Base-by-base conservation (phyloP, 129 eudicot genomes). In the Flaveria linearis region DNA sequence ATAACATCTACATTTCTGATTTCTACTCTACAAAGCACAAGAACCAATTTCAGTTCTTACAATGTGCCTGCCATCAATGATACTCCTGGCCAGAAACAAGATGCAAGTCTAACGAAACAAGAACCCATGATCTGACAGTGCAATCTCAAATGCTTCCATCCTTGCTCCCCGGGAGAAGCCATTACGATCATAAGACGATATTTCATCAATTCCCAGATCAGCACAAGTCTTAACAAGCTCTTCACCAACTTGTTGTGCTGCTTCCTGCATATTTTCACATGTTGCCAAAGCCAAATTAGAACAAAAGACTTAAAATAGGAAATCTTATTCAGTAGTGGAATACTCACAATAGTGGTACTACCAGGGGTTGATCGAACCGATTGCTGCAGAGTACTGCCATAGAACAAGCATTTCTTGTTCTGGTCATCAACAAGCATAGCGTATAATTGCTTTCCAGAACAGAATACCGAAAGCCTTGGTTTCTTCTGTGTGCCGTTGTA, bases 401-500 rank as follows among this genome's bases (percentile, higher is more conserved):
- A 89, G 72, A 94, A 94, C 76, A 94, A 80, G 75, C 91, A 85
- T 69, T 94, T 89, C 85, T 94, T 94, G 69, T 89, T 91, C 70
- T 88, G 88, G 73, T 94, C 98, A 81, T 94, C 98, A 25, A 91
- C 89, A 80, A 91, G 89, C 91, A 86, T 84, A 25, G 96, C 97
- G 76, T 94, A 94, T 74, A 94, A 74, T 63, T 91, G 98, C 72
- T 84, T 87, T 10, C 87, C 92, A 15, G 98, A 94, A 71, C 96
- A 94, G 84, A 94, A 94, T 43, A 91, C 98, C 52, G 98, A 91
- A 74, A 94, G 98, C 82, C 98, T 84, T n/a, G 98, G 98, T 73
- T 86, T 91, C 81, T 84, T 80, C 30, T 81, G 81, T 51, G 97
- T 94, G 75, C 97, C 98, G 79, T 93, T 85, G 74, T 85, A 93